Conservation (phyloP, 768 basidiomycete genomes). For the Cystofilobasidium capitatum region DNA sequence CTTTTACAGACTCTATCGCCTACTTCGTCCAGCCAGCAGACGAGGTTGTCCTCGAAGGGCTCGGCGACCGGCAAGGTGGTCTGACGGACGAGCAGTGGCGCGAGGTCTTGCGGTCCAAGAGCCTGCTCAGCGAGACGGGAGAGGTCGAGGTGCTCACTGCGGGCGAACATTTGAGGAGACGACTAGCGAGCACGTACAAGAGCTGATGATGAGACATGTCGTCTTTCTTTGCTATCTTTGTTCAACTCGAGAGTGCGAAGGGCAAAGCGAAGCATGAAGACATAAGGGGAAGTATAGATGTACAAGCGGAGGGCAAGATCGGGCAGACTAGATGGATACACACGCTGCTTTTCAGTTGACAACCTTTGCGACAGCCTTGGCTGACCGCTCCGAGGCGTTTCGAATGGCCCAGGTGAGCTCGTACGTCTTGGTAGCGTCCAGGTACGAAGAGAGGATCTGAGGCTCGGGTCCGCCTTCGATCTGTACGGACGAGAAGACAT, state of each 20-base stretch:
- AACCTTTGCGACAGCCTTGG: background rate
- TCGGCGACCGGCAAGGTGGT: background rate
- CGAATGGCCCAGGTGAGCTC: slow-evolving; percentile 31
- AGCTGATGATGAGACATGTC: background rate
- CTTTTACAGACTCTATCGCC: slow-evolving; percentile 10
- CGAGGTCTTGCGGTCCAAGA: slow-evolving; percentile 7
- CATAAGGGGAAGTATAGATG: too few species aligned
- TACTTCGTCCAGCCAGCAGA: slow-evolving; percentile 20
- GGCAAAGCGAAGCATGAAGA: too few species aligned
- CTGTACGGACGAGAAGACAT: background rate
- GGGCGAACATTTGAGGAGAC: slow-evolving; percentile 7
- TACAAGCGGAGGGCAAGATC: too few species aligned
- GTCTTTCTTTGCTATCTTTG: too few species aligned
- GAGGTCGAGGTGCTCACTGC: slow-evolving; percentile 8
- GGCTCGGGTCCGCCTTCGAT: slow-evolving; percentile 76
- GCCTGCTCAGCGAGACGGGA: background rate
- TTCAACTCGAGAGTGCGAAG: too few species aligned
- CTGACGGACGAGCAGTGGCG: background rate
- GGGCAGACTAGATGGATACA: too few species aligned
- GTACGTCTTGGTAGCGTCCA: slow-evolving; percentile 49
- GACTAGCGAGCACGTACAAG: slow-evolving; percentile 9
- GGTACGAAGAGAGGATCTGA: slow-evolving; percentile 70
- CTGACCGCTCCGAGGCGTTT: slow-evolving; percentile 10
- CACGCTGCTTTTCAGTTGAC: too few species aligned
- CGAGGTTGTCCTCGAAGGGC: background rate